Percentiles rank a stretch among this genome's conserved stretches.
These are phyloP conservation scores for Pyrus hybrid DNA, from an alignment of 331 rosid genomes.

Conservation along the genomic window DNA sequence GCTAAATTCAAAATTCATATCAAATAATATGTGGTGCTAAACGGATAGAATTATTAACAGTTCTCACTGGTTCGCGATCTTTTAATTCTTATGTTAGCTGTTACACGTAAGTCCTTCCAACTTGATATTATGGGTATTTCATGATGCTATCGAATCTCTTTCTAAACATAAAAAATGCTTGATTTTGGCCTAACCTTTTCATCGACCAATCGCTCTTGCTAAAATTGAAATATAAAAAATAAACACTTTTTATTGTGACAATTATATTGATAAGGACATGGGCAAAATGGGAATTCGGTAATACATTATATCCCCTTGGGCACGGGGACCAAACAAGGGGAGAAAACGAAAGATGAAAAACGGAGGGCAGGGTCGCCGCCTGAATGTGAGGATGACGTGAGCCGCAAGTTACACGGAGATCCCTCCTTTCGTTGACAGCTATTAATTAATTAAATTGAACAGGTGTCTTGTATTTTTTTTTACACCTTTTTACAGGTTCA, in stretches of 20 bases:
- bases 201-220: neutral
- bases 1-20: too few species aligned
- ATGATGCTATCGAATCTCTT: too few species aligned
- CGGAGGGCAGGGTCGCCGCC: neutral
- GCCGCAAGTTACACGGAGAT: constrained; percentile 7
- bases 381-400: constrained; percentile 12
- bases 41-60: accelerated
- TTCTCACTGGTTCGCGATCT: accelerated
- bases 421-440: neutral
- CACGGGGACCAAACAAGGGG: constrained; percentile 19
- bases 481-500: too few species aligned
- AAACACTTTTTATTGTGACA: neutral
- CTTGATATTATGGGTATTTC: too few species aligned
- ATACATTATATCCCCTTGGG: neutral
- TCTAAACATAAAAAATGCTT: neutral
- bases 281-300: constrained; percentile 23
- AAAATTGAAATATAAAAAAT: neutral
- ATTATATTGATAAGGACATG: neutral
- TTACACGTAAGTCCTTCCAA: too few species aligned
- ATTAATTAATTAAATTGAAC: neutral
- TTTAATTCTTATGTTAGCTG: too few species aligned
- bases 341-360: neutral
- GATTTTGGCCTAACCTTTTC: too few species aligned
- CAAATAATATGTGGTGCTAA: too few species aligned
- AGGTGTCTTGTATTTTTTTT: neutral